Conservation (phyloP, 768 basidiomycete genomes). For the Russula olivacea region DNA sequence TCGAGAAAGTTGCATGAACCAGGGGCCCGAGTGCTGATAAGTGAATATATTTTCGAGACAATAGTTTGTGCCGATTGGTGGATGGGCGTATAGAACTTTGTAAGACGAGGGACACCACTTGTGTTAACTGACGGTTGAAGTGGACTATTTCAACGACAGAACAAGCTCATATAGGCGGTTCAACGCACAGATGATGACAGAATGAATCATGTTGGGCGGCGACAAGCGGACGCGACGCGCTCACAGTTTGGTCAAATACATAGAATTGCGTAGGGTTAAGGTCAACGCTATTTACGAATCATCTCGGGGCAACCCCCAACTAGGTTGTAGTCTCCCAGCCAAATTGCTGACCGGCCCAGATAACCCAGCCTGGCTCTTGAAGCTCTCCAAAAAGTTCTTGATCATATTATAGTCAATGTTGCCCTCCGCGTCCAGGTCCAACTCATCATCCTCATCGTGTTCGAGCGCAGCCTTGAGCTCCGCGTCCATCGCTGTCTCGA, state of each 20-base stretch:
- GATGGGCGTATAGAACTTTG: slow-evolving; percentile 85
- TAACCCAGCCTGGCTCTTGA: slow-evolving; percentile 83
- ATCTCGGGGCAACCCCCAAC: slow-evolving; percentile 70
- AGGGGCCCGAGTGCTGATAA: slow-evolving; percentile 74
- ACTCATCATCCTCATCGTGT: slow-evolving; percentile 51
- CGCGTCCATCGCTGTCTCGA: slow-evolving; percentile 84
- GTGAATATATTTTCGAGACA: slow-evolving; percentile 84
- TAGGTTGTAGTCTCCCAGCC: slow-evolving; percentile 75
- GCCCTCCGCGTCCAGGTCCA: slow-evolving; percentile 40
- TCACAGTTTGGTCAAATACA: too few species aligned
- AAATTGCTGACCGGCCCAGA: slow-evolving; percentile 90
- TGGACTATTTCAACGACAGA: background rate
- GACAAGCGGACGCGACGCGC: background rate
- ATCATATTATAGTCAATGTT: slow-evolving; percentile 83
- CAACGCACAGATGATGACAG: slow-evolving; percentile 25
- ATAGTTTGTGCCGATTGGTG: slow-evolving; percentile 62
- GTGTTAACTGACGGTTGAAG: slow-evolving; percentile 69
- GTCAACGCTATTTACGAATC: slow-evolving; percentile 27
- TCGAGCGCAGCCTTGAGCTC: slow-evolving; percentile 67
- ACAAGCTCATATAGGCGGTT: background rate
- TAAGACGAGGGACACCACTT: slow-evolving; percentile 74
- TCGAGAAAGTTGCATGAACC: slow-evolving; percentile 96
- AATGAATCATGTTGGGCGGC: slow-evolving; percentile 22
- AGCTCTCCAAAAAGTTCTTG: slow-evolving; percentile 96
- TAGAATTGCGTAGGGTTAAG: slow-evolving; percentile 15